Percentiles rank a stretch among this genome's conserved stretches.
Evolutionary conservation across 1,139 yeast species (phyloP).

Genomic region (Meyerozyma athensensis): DNA sequence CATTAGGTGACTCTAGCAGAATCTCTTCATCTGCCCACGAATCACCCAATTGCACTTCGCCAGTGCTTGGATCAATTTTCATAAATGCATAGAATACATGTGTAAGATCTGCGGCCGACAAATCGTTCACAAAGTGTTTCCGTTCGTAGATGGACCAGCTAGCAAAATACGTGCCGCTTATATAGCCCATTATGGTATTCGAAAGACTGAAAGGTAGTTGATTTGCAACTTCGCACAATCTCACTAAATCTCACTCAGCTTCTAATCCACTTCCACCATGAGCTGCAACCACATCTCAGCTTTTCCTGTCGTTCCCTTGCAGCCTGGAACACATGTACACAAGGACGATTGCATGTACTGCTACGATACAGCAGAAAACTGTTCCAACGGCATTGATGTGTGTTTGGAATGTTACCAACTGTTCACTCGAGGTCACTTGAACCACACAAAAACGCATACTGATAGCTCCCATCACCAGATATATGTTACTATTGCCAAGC

Average conservation of each 20-base stretch:
- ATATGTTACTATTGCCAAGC: slow-evolving; percentile 53
- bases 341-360: slow-evolving; percentile 84
- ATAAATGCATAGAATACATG: slow-evolving; percentile 79
- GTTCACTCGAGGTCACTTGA: slow-evolving; percentile 46
- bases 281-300: slow-evolving; percentile 7
- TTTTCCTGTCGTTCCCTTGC: slow-evolving; percentile 12
- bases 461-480: slow-evolving; percentile 47
- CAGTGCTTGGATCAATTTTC: slow-evolving; percentile 49
- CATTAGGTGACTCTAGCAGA: slow-evolving; percentile 25
- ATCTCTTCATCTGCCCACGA: slow-evolving; percentile 62
- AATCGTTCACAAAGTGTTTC: slow-evolving; percentile 59
- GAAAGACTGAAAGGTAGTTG: too few relatives aligned
- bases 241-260: neutral
- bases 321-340: slow-evolving; percentile 39
- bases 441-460: slow-evolving; percentile 54
- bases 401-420: slow-evolving; percentile 66
- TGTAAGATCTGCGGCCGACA: slow-evolving; percentile 54
- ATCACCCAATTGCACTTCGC: slow-evolving; percentile 53
- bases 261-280: slow-evolving; percentile 2
- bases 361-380: slow-evolving; percentile 68
- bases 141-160: slow-evolving; percentile 74
- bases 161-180: slow-evolving; percentile 34
- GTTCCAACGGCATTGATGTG: slow-evolving; percentile 59
- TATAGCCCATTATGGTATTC: slow-evolving; percentile 11
- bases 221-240: too few relatives aligned